phyloP scores from a whole-genome alignment of 2,329 filamentous ascomycete species.

The Aspergillus persii region DNA sequence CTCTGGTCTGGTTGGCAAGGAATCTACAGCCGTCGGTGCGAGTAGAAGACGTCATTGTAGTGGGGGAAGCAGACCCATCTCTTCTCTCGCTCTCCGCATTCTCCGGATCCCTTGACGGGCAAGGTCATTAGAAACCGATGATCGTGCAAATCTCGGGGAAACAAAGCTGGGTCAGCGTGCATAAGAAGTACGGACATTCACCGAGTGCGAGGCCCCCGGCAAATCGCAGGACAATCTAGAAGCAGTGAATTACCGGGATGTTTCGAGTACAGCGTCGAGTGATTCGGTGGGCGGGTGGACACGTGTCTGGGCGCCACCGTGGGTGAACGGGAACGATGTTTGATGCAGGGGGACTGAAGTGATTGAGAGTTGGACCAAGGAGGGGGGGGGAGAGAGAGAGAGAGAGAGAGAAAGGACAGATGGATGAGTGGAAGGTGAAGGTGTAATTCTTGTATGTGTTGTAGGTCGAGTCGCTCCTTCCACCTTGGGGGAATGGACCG shows the following conservation, averaged over 20 bases:
- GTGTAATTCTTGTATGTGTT: too few species aligned
- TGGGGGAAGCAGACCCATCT: neutral
- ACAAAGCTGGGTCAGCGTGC: neutral
- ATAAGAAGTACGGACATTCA: neutral
- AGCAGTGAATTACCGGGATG: neutral
- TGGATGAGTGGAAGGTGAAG: too few species aligned
- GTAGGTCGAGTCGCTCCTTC: neutral
- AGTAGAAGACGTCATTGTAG: slow-evolving; percentile 5
- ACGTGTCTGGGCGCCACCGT: neutral
- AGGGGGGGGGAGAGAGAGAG: neutral
- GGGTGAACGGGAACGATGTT: slow-evolving; percentile 8
- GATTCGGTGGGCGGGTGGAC: neutral
- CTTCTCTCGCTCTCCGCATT: neutral
- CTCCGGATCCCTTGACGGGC: neutral
- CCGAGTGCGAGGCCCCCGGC: neutral
- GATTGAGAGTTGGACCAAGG: neutral
- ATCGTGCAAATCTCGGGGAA: neutral
- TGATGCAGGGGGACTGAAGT: neutral
- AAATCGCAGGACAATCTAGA: neutral
- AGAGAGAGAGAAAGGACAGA: slow-evolving; percentile 4
- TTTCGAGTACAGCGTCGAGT: neutral
- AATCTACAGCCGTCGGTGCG: neutral
- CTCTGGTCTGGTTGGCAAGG: neutral
- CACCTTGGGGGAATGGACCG: neutral
- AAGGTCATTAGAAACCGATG: neutral